A percentile compares a stretch with the other conserved stretches of the same genome.
Evolutionary conservation across 345 rosid species (phyloP).

Genomic region (Balakata baccata): DNA sequence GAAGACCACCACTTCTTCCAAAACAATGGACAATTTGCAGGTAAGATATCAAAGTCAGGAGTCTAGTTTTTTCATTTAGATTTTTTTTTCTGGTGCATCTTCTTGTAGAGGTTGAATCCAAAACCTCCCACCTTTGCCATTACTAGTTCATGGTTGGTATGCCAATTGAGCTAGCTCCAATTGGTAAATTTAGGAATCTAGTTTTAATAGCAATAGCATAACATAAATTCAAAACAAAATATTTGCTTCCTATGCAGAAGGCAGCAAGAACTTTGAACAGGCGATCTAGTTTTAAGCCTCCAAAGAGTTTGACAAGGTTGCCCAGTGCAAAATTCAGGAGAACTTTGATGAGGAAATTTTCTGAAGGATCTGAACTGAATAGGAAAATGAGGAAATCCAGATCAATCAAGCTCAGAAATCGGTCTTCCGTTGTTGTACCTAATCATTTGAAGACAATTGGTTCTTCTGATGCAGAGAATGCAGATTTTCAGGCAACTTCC

Average conservation of each 20-base stretch:
- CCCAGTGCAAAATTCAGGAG: constrained; percentile 51
- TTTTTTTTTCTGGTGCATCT: too few relatives aligned
- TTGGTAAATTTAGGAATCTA: neutral
- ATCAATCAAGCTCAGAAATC: constrained; percentile 35
- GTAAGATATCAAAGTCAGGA: constrained; percentile 23
- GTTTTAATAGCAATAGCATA: neutral
- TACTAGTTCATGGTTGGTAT: too few relatives aligned
- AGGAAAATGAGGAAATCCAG: constrained; percentile 45
- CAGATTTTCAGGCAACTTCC: constrained; percentile 25
- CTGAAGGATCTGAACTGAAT: constrained; percentile 39
- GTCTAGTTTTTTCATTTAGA: neutral
- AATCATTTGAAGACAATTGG: constrained; percentile 9
- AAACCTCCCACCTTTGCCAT: too few relatives aligned
- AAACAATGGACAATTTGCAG: constrained; percentile 36
- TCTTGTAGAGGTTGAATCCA: too few relatives aligned
- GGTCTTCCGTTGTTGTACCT: constrained; percentile 3
- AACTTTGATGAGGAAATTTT: constrained; percentile 40
- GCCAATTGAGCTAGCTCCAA: too few relatives aligned
- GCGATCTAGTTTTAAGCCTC: constrained; percentile 36
- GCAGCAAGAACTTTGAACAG: constrained; percentile 32
- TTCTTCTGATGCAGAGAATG: constrained; percentile 21
- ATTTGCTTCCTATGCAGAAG: constrained; percentile 36
- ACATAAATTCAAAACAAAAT: neutral
- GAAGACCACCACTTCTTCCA: constrained; percentile 29
- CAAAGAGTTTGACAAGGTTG: constrained; percentile 43